These are phyloP conservation scores for Aureobasidium sp. DNA, from an alignment of 2,329 filamentous ascomycete genomes.

Conservation along the genomic window DNA sequence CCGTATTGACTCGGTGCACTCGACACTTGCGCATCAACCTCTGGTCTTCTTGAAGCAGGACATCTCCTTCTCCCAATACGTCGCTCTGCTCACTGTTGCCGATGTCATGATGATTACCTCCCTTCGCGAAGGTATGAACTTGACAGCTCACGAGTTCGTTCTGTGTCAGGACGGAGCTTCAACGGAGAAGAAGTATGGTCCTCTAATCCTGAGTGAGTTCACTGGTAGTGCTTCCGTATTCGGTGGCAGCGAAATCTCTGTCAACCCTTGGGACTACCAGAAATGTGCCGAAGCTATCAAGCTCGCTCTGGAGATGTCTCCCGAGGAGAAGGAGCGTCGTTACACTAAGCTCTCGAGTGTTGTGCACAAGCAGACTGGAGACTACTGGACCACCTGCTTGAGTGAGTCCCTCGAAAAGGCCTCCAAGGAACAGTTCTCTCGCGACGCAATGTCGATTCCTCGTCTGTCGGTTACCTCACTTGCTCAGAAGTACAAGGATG, in stretches of 20 bases:
- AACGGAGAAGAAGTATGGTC: conserved; percentile 74
- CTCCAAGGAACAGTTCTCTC: conserved; percentile 75
- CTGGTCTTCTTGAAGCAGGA: conserved; percentile 93
- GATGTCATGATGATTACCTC: conserved; percentile 92
- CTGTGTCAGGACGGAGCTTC: conserved; percentile 81
- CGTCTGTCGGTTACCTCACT: conserved; percentile 65
- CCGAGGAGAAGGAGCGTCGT: conserved; percentile 62
- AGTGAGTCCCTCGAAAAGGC: conserved; percentile 61
- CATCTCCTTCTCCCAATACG: conserved; percentile 83
- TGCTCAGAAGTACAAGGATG: conserved; percentile 54
- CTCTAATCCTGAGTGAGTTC: conserved; percentile 88
- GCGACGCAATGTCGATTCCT: conserved; percentile 78
- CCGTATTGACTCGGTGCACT: conserved; percentile 84
- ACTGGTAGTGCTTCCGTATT: conserved; percentile 87
- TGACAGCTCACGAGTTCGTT: conserved; percentile 90
- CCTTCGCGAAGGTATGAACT: conserved; percentile 93
- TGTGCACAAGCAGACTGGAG: conserved; percentile 73
- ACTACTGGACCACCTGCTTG: conserved; percentile 74
- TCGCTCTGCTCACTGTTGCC: conserved; percentile 79
- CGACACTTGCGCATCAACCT: conserved; percentile 84
- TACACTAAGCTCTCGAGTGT: conserved; percentile 67
- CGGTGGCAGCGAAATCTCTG: conserved; percentile 66
- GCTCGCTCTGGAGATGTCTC: conserved; percentile 69
- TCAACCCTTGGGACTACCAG: conserved; percentile 94
- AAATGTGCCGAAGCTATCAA: conserved; percentile 82